Percentiles rank a stretch among this genome's conserved stretches.
These are phyloP conservation scores for Mercurialis annua DNA, from an alignment of 345 rosid species.

Conservation along the genomic window DNA sequence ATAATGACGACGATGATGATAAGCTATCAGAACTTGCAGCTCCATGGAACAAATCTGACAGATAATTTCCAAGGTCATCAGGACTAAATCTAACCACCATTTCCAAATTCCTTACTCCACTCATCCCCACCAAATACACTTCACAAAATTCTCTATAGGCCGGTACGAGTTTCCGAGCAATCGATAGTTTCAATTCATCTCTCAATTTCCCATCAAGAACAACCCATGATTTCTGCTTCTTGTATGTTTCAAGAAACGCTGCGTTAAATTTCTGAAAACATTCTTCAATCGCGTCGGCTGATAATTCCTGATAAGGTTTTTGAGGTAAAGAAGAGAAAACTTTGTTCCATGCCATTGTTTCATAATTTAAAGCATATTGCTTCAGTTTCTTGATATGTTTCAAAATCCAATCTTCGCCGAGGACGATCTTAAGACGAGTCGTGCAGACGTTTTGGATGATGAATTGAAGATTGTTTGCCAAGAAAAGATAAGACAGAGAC, in stretches of 20 bases:
- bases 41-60: constrained; percentile 73
- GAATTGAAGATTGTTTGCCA: constrained; percentile 27
- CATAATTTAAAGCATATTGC: constrained; percentile 21
- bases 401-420: constrained; percentile 28
- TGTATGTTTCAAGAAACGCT: constrained; percentile 27
- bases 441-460: constrained; percentile 13
- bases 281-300: constrained; percentile 15
- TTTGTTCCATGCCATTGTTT: constrained; percentile 20
- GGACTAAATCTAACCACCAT: constrained; percentile 44
- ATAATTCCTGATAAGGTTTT: not conserved
- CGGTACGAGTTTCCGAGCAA: constrained; percentile 20
- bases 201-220: constrained; percentile 18
- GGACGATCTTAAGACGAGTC: constrained; percentile 9
- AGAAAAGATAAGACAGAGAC: constrained; percentile 24
- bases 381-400: constrained; percentile 22
- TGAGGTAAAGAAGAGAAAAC: constrained; percentile 23
- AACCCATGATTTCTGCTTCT: constrained; percentile 21
- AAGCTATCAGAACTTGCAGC: constrained; percentile 28
- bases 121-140: constrained; percentile 14
- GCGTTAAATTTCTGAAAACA: constrained; percentile 20
- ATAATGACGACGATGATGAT: constrained; percentile 20
- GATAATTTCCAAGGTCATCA: constrained; percentile 57
- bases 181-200: constrained; percentile 25
- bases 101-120: constrained; percentile 39
- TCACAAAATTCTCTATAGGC: constrained; percentile 20